Conservation (phyloP, 1,284 basidiomycete genomes). For the Neonothopanus nambi region DNA sequence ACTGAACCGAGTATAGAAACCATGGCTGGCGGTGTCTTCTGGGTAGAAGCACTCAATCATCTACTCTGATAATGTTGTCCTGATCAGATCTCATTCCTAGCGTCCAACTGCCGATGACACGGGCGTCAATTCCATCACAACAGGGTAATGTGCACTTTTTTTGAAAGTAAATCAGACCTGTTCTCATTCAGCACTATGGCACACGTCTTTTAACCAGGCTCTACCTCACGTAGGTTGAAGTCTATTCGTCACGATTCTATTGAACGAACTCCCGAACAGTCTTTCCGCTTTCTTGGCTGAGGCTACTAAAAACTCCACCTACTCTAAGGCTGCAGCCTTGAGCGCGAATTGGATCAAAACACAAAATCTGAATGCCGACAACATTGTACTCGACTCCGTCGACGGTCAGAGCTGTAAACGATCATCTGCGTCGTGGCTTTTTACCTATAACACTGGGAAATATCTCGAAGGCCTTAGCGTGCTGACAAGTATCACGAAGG, state of each 20-base stretch:
- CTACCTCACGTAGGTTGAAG: conserved; percentile 33
- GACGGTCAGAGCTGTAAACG: conserved; percentile 44
- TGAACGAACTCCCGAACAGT: conserved; percentile 25
- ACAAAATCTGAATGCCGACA: conserved; percentile 41
- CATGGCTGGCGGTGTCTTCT: conserved; percentile 56
- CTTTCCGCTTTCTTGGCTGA: conserved; percentile 49
- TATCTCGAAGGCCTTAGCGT: conserved; percentile 50
- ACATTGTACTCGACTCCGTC: conserved; percentile 48
- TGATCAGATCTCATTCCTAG: conserved; percentile 25
- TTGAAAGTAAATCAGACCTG: neutral
- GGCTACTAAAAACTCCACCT: conserved; percentile 42
- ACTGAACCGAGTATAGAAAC: no score
- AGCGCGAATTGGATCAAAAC: conserved; percentile 48
- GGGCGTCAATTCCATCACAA: conserved; percentile 47
- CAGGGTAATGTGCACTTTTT: conserved; percentile 35
- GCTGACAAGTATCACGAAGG: conserved; percentile 40
- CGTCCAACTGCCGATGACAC: conserved; percentile 40
- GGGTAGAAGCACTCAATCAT: conserved; percentile 32
- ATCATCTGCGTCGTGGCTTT: conserved; percentile 42
- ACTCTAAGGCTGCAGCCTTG: conserved; percentile 43
- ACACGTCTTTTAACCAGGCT: no score
- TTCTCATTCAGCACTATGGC: neutral
- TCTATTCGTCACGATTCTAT: conserved; percentile 7
- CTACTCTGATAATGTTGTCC: neutral
- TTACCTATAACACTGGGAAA: conserved; percentile 56